Evolutionary conservation across 331 rosid genomes (phyloP).

Genomic region (Rhamnella rubrinervis): DNA sequence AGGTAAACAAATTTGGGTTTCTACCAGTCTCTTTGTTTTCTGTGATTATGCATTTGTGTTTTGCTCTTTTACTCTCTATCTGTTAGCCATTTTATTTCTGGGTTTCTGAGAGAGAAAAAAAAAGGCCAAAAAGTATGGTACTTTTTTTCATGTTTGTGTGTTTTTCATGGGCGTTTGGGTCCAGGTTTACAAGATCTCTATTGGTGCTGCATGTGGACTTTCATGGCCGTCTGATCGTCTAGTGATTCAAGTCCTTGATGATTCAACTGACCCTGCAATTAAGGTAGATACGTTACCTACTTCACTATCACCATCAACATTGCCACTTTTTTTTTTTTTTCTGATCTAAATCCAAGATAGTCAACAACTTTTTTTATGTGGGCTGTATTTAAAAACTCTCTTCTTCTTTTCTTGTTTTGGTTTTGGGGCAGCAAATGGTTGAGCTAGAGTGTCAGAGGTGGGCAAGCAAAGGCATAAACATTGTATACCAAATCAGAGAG

Average conservation of each 20-base stretch:
- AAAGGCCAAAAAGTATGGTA: slow-evolving; percentile 16
- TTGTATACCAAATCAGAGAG: slow-evolving; percentile 86
- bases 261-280: slow-evolving; percentile 75
- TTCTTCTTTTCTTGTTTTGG: not conserved
- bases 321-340: not conserved
- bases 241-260: slow-evolving; percentile 91
- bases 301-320: not conserved
- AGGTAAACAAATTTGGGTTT: slow-evolving; percentile 37
- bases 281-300: slow-evolving; percentile 53
- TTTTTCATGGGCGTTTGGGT: not conserved
- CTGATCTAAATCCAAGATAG: not conserved
- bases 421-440: slow-evolving; percentile 69
- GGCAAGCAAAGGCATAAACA: slow-evolving; percentile 83
- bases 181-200: slow-evolving; percentile 89
- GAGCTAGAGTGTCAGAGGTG: slow-evolving; percentile 86
- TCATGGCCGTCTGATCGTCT: slow-evolving; percentile 94
- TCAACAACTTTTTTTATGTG: slow-evolving; percentile 18
- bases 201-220: slow-evolving; percentile 90
- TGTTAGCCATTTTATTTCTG: not conserved
- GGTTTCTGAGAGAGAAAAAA: slow-evolving; percentile 10
- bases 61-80: too few relatives aligned
- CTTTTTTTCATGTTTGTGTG: not conserved
- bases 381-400: not conserved
- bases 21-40: not conserved
- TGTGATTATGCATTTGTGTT: not conserved